A percentile compares a stretch with the other conserved stretches of the same genome.
Conservation (phyloP, 371 early-diverging fungal genomes). For the Syncephalis plumigaleata region DNA sequence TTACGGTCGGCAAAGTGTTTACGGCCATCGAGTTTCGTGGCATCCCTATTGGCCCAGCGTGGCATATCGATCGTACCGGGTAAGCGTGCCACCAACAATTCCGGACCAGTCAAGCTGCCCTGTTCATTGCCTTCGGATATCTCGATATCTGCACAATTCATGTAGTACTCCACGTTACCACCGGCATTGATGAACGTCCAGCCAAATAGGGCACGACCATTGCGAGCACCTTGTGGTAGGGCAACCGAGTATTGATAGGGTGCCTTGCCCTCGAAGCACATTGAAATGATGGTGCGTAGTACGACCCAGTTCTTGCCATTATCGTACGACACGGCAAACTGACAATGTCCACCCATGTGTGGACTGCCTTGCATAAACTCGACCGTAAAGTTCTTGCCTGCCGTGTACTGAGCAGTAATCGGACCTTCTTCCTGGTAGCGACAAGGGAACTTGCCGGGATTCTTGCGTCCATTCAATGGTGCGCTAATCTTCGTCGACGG, state of each 20-base stretch:
- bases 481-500: no score
- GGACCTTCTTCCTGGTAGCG: slow-evolving; percentile 4
- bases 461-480: no score
- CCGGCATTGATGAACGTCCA: slow-evolving; percentile 11
- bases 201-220: slow-evolving; percentile 3
- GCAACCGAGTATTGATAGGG: slow-evolving; percentile 2
- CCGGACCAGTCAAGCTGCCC: slow-evolving; percentile 1
- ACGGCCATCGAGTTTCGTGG: no score
- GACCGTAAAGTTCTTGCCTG: slow-evolving; percentile 11
- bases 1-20: no score
- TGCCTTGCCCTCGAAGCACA: slow-evolving; percentile 9
- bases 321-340: slow-evolving; percentile 45
- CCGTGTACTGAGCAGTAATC: slow-evolving; percentile 7
- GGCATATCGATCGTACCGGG: neutral
- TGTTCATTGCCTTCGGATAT: neutral
- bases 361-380: slow-evolving; percentile 11
- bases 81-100: slow-evolving; percentile 2
- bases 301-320: slow-evolving; percentile 35
- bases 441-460: slow-evolving; percentile 5
- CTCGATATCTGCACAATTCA: slow-evolving; percentile 8
- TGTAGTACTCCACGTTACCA: slow-evolving; percentile 5
- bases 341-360: slow-evolving; percentile 44
- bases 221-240: slow-evolving; percentile 24
- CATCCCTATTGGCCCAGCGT: neutral
- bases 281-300: slow-evolving; percentile 11